Evolutionary conservation across 345 rosid species (phyloP).

Genomic region (Isatis tinctoria): DNA sequence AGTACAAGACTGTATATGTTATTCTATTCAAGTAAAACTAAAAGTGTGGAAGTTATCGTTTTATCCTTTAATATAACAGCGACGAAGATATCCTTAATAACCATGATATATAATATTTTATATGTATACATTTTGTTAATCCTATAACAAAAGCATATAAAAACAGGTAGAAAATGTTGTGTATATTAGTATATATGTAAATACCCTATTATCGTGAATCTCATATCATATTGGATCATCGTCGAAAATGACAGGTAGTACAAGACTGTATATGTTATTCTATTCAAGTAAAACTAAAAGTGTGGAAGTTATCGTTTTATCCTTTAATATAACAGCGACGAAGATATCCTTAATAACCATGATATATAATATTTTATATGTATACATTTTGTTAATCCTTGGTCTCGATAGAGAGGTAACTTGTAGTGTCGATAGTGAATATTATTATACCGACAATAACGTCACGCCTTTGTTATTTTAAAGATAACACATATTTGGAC

Average conservation of each 20-base stretch:
- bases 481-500: conserved; percentile 34
- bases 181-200: neutral
- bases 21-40: conserved; percentile 32
- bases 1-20: conserved; percentile 2
- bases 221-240: conserved; percentile 13
- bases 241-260: conserved; percentile 19
- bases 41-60: conserved; percentile 28
- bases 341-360: conserved; percentile 24
- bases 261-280: conserved; percentile 14
- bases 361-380: neutral
- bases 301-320: conserved; percentile 26
- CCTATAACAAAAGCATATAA: neutral
- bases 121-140: no score
- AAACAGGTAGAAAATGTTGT: neutral
- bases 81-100: conserved; percentile 26
- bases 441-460: conserved; percentile 38
- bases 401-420: conserved; percentile 33
- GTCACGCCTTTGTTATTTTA: conserved; percentile 32
- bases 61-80: conserved; percentile 23
- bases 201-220: neutral
- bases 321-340: conserved; percentile 23
- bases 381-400: conserved; percentile 17
- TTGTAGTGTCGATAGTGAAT: conserved; percentile 31
- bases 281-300: conserved; percentile 32
- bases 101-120: no score